Base-by-base conservation (phyloP, 306 rosid species). In the Glycine soja region DNA sequence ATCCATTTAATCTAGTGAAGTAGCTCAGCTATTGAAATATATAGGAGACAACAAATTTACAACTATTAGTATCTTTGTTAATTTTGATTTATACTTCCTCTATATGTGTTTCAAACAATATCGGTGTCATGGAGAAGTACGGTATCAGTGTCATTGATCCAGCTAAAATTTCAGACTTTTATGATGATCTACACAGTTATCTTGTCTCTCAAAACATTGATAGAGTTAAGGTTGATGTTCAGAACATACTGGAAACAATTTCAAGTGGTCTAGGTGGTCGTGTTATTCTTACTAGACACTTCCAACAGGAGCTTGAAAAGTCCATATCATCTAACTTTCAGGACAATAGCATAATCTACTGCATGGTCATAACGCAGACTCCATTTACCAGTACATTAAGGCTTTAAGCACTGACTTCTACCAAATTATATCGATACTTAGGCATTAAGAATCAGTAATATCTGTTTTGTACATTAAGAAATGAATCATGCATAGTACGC, bases 141-240 rank as follows among this genome's bases (percentile, higher is more conserved):
- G 58, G 70, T 46, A 75, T 61, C 9, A 59, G 80, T 59, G 59
- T 61, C 15, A 46, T 46, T 75, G 71, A 75, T 61, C 71, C 71
- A 61, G 36, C 59, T 24, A 61, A 46, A 45, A 53, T 75, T 47
- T 45, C 70, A 58, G 46, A 75, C 34, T 75, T 75, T 24, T 75
- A 75, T 46, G n/a, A 61, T 75, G 80, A 75, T 46, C 71, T 75
- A 6, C 71, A 61, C 47, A 75, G 70, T 46, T 75, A 75, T 75
- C 79, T 75, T 45, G 79, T 46, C 66, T 75, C 79, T 75, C 70
- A 59, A 16, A 74, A 58, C 13, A 16, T 74, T 74, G 79, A 75
- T 75, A 58, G 79, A 10, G 70, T 75, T 24, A 75, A 75, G 70
- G 79, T 75, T 75, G 79, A 75, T 75, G 79, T 75, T 59, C 79